Percentiles rank a stretch among this genome's conserved stretches.
Evolutionary conservation across 2,329 filamentous ascomycete species (phyloP).

Genomic region (Metarhizium humberi): DNA sequence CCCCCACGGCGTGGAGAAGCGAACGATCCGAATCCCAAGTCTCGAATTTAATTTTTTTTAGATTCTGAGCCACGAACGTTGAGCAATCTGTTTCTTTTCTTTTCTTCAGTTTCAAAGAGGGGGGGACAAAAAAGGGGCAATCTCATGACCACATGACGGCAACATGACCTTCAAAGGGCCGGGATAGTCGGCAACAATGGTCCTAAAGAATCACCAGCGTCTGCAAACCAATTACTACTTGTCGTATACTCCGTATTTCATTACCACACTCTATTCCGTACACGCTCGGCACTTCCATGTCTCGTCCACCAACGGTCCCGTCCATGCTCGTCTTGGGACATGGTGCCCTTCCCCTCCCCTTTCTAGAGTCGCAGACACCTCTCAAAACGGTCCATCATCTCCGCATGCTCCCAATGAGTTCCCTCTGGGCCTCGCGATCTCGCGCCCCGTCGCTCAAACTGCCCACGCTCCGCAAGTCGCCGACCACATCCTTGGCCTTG

Average conservation of each 20-base stretch:
- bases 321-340: too few relatives aligned
- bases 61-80: not conserved
- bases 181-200: too few relatives aligned
- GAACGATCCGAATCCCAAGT: not conserved
- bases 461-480: conserved; percentile 80
- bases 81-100: not conserved
- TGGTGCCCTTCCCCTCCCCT: not conserved
- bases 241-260: too few relatives aligned
- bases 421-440: conserved; percentile 77
- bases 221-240: too few relatives aligned
- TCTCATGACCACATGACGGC: too few relatives aligned
- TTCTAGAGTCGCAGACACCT: not conserved
- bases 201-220: too few relatives aligned
- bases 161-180: too few relatives aligned
- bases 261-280: too few relatives aligned
- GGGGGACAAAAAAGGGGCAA: too few relatives aligned
- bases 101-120: not conserved
- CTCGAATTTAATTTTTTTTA: not conserved
- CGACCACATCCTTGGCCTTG: conserved; percentile 97
- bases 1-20: not conserved
- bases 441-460: conserved; percentile 75
- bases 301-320: not conserved
- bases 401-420: conserved; percentile 66
- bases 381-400: conserved; percentile 20
- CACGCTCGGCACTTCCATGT: not conserved